These are phyloP conservation scores for Aspergillus ustus DNA, from an alignment of 2,329 filamentous ascomycete genomes.

Conservation along the genomic window DNA sequence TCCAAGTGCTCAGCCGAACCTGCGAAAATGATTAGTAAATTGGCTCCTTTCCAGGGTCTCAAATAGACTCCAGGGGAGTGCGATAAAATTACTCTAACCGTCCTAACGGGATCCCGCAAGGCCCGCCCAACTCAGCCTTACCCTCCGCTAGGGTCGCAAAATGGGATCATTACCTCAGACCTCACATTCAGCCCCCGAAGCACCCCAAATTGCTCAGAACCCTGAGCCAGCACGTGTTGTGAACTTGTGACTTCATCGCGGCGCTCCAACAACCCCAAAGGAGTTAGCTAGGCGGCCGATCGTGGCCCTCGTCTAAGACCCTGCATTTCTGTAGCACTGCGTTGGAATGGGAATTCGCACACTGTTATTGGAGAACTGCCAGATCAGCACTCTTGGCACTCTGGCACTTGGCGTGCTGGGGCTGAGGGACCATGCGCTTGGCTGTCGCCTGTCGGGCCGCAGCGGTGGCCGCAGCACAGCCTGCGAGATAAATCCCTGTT, in stretches of 20 bases:
- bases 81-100: background rate
- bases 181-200: background rate
- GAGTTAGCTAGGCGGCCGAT: background rate
- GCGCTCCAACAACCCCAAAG: background rate
- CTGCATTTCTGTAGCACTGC: background rate
- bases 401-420: background rate
- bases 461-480: background rate
- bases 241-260: background rate
- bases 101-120: background rate
- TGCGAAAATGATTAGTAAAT: background rate
- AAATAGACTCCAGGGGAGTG: background rate
- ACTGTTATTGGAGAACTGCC: background rate
- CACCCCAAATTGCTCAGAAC: background rate
- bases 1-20: too few species aligned
- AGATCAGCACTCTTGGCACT: background rate
- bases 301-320: background rate
- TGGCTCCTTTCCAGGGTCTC: background rate
- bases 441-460: background rate
- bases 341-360: background rate
- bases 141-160: background rate
- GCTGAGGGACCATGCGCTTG: background rate
- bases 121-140: conserved; percentile 1
- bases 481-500: background rate
- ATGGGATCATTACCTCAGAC: background rate
- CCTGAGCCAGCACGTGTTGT: background rate